A percentile compares a stretch with the other conserved stretches of the same genome.
phyloP scores from a whole-genome alignment of 139 green algal genomes.

The Choricystis sp. region DNA sequence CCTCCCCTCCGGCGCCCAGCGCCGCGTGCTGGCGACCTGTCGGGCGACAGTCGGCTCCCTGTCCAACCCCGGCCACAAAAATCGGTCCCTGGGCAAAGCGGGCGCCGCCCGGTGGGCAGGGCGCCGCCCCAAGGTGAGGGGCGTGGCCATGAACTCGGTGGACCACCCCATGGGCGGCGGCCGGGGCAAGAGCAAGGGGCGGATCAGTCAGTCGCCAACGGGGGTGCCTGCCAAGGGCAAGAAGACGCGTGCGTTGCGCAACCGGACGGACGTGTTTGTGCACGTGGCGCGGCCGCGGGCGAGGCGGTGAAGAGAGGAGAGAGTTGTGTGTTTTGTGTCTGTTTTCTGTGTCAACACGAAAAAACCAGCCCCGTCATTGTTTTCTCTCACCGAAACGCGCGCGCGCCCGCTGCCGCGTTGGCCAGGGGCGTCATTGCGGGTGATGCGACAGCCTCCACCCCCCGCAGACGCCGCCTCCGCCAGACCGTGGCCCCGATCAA shows the following conservation, averaged over 20 bases:
- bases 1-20: slow-evolving; percentile 73
- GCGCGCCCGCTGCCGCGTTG: too few species aligned
- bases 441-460: too few species aligned
- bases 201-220: slow-evolving; percentile 67
- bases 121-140: slow-evolving; percentile 41
- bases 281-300: too few species aligned
- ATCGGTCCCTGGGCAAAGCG: slow-evolving; percentile 67
- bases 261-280: neutral
- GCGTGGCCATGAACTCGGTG: slow-evolving; percentile 88
- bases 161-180: slow-evolving; percentile 85
- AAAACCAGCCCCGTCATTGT: too few species aligned
- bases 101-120: slow-evolving; percentile 45
- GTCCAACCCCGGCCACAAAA: slow-evolving; percentile 69
- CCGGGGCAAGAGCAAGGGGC: slow-evolving; percentile 58
- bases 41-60: slow-evolving; percentile 73
- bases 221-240: slow-evolving; percentile 74
- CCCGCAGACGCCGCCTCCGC: too few species aligned
- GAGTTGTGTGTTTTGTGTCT: neutral
- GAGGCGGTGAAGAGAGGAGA: neutral
- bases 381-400: too few species aligned
- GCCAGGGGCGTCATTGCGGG: too few species aligned
- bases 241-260: slow-evolving; percentile 34
- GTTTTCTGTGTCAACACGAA: too few species aligned
- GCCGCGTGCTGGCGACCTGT: slow-evolving; percentile 50
- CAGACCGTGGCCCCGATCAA: too few species aligned